These are phyloP conservation scores for Trichoderma pleuroti DNA, from an alignment of 2,329 filamentous ascomycete species.

Conservation along the genomic window DNA sequence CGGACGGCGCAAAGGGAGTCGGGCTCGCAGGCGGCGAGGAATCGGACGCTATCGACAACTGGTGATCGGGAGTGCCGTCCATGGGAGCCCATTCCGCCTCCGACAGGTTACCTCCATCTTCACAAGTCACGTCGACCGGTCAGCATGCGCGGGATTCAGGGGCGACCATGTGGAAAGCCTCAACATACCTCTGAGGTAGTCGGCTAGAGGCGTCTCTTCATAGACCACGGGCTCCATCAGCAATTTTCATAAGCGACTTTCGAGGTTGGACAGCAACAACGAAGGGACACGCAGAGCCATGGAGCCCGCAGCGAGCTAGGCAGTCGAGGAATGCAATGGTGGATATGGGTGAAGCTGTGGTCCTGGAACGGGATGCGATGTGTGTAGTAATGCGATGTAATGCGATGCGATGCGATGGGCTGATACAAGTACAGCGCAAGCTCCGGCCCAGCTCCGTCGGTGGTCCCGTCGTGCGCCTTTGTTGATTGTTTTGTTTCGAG, in stretches of 20 bases:
- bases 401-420: not conserved
- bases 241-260: constrained; percentile 23
- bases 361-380: not conserved
- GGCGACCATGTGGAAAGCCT: not conserved
- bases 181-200: constrained; percentile 76
- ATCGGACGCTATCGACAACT: constrained; percentile 29
- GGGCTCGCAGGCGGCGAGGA: constrained; percentile 48
- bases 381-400: not conserved
- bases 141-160: constrained; percentile 11
- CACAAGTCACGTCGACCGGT: not conserved
- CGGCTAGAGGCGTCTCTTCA: constrained; percentile 81
- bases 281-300: constrained; percentile 31
- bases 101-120: constrained; percentile 48
- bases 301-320: constrained; percentile 21
- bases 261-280: constrained; percentile 27
- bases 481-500: not conserved
- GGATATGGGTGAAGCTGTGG: not conserved
- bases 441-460: not conserved
- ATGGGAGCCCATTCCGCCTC: constrained; percentile 46
- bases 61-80: constrained; percentile 32
- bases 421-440: not conserved
- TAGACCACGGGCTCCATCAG: constrained; percentile 80
- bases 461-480: not conserved
- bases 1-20: constrained; percentile 53
- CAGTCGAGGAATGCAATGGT: not conserved